Evolutionary conservation across 768 basidiomycete genomes (phyloP), one percentile per base, ranked within the genome.

Genomic region (Leccinum disarticulatum): DNA sequence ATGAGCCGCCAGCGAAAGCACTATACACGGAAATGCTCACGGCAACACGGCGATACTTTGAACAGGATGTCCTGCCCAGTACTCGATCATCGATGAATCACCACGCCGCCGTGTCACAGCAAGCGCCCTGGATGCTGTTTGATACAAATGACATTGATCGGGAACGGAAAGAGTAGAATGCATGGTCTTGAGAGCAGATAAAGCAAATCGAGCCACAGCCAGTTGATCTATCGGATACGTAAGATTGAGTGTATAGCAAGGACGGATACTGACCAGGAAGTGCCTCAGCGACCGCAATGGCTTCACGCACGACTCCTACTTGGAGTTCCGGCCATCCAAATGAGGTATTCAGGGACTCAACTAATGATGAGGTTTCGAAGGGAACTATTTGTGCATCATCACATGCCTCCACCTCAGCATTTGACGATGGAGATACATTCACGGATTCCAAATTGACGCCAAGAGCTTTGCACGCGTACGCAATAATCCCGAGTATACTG

Each of bases 261-360:
- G 28, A 43, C 52, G 53, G 58, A 53, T 10, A 75, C 81, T 56
- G 61, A 93, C 95, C 94, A 58, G 96, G 94, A 25, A 99, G 76
- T 14, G 93, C 86, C 73, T 98, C 93, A 2, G 93, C 91, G 3
- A 98, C 87, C 0, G 90, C 87, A 22, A 98, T 87, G 1, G 94
- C 93, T 71, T 98, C 97, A 38, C 93, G 84, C 22, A 98, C 80
- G n/a, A 95, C 86, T 25, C 93, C 94, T 17, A 98, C 84, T 77
- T 97, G 96, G 43, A 99, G 77, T 71, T 95, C 93, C 3, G 95
- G 89, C 96, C 96, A 98, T 4, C 97, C 97, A 70, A 87, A 91
- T 5, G 82, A 74, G 62, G 86, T 84, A 27, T 74, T 77, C 31
- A 76, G 70, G 19, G 57, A 60, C 28, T 66, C 63, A 35, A 77